A percentile compares a stretch with the other conserved stretches of the same genome.
phyloP scores from a whole-genome alignment of 169 alveolate species.

The Plasmodium inui region DNA sequence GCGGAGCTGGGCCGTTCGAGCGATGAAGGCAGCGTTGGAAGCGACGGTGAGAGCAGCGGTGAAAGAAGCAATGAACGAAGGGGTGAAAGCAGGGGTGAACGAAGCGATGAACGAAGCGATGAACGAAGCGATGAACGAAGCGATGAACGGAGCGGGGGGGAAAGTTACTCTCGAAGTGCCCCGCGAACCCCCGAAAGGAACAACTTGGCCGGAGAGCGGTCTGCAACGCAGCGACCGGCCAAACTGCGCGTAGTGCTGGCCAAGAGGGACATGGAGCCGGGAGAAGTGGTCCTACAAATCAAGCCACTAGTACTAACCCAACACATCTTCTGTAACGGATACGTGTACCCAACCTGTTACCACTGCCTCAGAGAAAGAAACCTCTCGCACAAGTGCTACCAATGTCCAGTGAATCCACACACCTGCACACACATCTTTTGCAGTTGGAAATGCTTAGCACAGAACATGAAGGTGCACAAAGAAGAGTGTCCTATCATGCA shows the following conservation, averaged over 20 bases:
- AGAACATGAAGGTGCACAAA: constrained; percentile 87
- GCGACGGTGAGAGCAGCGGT: background rate
- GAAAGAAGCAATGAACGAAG: background rate
- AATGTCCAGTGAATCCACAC: constrained; percentile 90
- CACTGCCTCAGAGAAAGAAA: constrained; percentile 89
- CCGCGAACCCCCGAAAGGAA: too few relatives aligned
- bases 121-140: background rate
- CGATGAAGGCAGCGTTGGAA: background rate
- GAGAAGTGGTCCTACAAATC: constrained; percentile 34
- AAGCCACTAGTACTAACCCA: constrained; percentile 47
- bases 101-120: background rate
- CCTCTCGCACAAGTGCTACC: constrained; percentile 75
- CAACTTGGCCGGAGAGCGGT: background rate
- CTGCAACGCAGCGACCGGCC: background rate
- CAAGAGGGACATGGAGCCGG: constrained; percentile 35
- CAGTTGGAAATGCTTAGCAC: constrained; percentile 89
- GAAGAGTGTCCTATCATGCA: constrained; percentile 87
- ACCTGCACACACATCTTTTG: constrained; percentile 90
- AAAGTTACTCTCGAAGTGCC: background rate
- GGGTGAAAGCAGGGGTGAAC: background rate
- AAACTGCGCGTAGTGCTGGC: constrained; percentile 22
- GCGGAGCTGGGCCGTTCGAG: too few relatives aligned
- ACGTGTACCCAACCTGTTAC: constrained; percentile 83
- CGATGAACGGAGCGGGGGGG: background rate
- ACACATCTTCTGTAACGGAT: constrained; percentile 12